Percentiles rank a stretch among this genome's conserved stretches.
Evolutionary conservation across 257 asterid species (phyloP).

Genomic region (Solanum paucissectum): DNA sequence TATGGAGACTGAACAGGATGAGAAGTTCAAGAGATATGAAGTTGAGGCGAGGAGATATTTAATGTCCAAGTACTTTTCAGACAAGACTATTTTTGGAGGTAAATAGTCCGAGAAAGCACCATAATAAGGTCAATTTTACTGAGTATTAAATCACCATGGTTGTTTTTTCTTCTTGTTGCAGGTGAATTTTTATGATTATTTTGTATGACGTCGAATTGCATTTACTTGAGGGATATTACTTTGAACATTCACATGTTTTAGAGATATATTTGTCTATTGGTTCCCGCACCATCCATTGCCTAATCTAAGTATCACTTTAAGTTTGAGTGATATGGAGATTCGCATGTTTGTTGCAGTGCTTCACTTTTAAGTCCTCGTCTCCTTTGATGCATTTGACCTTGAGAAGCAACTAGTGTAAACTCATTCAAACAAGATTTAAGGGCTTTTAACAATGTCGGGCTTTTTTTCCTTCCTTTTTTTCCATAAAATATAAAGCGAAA

Average conservation of each 20-base stretch:
- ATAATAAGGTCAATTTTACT: not conserved
- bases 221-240: not conserved
- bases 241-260: not conserved
- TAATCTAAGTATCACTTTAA: not conserved
- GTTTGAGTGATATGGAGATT: not conserved
- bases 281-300: not conserved
- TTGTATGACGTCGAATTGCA: not conserved
- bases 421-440: not conserved
- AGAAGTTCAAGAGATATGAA: slow-evolving; percentile 50
- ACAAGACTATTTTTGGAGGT: slow-evolving; percentile 85
- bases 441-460: not conserved
- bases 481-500: not conserved
- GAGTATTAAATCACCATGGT: not conserved
- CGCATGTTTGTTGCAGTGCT: not conserved
- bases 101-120: not conserved
- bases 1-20: slow-evolving; percentile 18
- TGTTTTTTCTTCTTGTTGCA: not conserved
- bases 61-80: slow-evolving; percentile 75
- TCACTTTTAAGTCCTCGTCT: not conserved
- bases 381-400: not conserved
- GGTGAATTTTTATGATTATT: not conserved
- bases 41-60: slow-evolving; percentile 46
- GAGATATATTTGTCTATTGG: not conserved
- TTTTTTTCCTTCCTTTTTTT: not conserved
- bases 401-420: not conserved